Conservation (phyloP, 1,139 yeast genomes). For the Suhomyces atakaporum region DNA sequence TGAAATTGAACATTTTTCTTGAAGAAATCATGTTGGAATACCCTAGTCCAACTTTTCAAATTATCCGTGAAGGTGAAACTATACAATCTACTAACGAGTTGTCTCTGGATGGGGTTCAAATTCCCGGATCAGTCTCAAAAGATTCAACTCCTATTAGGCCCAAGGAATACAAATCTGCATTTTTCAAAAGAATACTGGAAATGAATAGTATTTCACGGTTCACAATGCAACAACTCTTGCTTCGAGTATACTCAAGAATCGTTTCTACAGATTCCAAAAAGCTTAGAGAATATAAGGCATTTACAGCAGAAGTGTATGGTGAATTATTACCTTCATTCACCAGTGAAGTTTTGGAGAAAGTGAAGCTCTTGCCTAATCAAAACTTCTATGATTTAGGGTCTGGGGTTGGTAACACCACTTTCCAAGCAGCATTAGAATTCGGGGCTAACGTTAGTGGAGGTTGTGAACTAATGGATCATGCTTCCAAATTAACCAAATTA, state of each 20-base stretch:
- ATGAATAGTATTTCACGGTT: conserved; percentile 52
- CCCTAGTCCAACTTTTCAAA: conserved; percentile 16
- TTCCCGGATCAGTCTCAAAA: conserved; percentile 7
- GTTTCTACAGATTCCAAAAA: conserved; percentile 74
- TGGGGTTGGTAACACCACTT: conserved; percentile 90
- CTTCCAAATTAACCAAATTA: conserved; percentile 63
- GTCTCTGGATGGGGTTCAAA: conserved; percentile 5
- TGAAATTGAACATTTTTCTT: conserved; percentile 28
- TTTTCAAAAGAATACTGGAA: conserved; percentile 33
- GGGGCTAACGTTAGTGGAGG: conserved; percentile 82
- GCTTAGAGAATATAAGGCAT: conserved; percentile 75
- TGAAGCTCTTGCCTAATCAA: conserved; percentile 53
- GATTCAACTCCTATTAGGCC: conserved; percentile 19
- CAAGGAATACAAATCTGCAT: conserved; percentile 22
- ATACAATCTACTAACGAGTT: not conserved
- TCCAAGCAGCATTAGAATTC: conserved; percentile 86
- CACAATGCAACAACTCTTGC: conserved; percentile 67
- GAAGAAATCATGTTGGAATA: conserved; percentile 25
- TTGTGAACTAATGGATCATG: conserved; percentile 85
- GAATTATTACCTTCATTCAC: conserved; percentile 81
- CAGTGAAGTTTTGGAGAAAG: conserved; percentile 66
- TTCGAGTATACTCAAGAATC: conserved; percentile 71
- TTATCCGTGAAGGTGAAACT: conserved; percentile 4
- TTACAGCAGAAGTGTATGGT: conserved; percentile 90
- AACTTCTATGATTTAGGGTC: conserved; percentile 85